Evolutionary conservation across 495 filamentous ascomycete species (phyloP).

Genomic region (Podospora pseudoanserina): DNA sequence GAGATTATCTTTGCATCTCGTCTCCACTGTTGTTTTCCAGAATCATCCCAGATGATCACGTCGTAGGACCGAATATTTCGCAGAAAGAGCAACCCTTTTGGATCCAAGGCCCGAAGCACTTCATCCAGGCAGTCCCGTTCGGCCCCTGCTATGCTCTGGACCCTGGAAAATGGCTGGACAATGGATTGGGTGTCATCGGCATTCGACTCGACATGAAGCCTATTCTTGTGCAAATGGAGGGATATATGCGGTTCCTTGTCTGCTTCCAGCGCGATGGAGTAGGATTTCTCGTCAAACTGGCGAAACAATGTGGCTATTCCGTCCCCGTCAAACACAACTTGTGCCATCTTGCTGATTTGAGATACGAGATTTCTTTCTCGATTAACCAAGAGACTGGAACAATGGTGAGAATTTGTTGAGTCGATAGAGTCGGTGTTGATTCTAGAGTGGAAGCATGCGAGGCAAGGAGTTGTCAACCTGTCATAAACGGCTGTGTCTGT

Average conservation of each 20-base stretch:
- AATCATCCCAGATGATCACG: background rate
- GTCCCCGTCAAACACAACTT: background rate
- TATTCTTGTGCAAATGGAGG: background rate
- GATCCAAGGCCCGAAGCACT: background rate
- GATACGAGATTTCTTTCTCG: too few relatives aligned
- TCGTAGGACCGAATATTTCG: background rate
- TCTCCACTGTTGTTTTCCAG: background rate
- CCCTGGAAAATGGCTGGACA: background rate
- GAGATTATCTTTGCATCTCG: background rate
- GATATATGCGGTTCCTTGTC: background rate
- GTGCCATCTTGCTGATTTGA: background rate
- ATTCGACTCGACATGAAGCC: background rate
- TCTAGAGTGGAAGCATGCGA: too few relatives aligned
- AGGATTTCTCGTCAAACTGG: background rate
- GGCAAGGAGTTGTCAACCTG: too few relatives aligned
- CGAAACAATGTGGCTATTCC: background rate
- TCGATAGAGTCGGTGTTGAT: too few relatives aligned
- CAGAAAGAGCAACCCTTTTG: background rate
- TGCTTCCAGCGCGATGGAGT: background rate
- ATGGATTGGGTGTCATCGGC: background rate
- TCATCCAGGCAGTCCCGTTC: background rate
- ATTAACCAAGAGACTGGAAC: too few relatives aligned
- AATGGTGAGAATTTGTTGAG: too few relatives aligned
- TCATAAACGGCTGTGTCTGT: too few relatives aligned
- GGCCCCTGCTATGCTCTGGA: background rate